Base-by-base conservation (phyloP, 352 stramenopile genomes). In the Pythium periplocum region DNA sequence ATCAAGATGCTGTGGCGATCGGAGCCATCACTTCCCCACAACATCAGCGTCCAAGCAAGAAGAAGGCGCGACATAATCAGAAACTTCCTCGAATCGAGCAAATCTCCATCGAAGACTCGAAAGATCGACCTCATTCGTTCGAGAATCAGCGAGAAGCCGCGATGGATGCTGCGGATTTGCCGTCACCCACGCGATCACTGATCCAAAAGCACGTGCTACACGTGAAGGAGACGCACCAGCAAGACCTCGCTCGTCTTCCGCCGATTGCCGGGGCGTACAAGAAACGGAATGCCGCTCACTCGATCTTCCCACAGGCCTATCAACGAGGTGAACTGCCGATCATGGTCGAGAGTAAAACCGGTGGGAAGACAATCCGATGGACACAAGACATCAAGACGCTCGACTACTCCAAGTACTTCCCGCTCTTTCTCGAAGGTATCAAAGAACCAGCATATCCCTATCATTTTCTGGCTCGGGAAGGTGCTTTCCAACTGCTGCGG, bases 341-440 rank as follows among this genome's bases (percentile, higher is more conserved):
- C 53, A 85, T 86, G 75, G 62, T 86, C 38, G 71, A 88, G 61
- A 68, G 55, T 45, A 66, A 69, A 35, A 50, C 66, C 2, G 73
- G 75, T 3, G 78, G 73, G 38, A 79, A 85, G 40, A 77, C 69
- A 26, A 53, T 88, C 4, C 71, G 72, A 2, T 89, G 75, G 76
- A 86, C 66, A 4, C 51, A 82, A 34, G 63, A 80, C 43, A 63
- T 92, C 35, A 66, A 68, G 43, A 68, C 66, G 47, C 63, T 96
- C 44, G 86, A 96, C 68, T 96, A 91, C 53, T 48, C 65, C 38
- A 88, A 89, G 55, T 88, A 96, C 61, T 78, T 98, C 11, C 91
- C 91, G 34, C 67, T 97, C 12, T 98, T 97, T 61, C 75, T 97
- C 38, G 86, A 97, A 39, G 90, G 91, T 17, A 80, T 97, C 52